phyloP scores from a whole-genome alignment of 1,139 yeast species.

The Saccharomycopsis hybrid region DNA sequence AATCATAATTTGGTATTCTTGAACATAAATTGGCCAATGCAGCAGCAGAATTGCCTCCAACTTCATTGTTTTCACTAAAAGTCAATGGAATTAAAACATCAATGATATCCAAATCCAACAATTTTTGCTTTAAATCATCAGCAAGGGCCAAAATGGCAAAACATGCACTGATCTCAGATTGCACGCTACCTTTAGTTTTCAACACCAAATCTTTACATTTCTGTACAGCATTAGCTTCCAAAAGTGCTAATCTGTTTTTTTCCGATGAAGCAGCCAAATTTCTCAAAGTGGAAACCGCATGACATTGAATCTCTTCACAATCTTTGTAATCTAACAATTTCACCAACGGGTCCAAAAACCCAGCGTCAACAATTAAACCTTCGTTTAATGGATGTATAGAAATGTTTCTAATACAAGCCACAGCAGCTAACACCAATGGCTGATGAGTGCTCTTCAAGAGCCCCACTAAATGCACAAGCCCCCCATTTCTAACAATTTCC shows the following conservation, averaged over 20 bases:
- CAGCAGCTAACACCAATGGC: constrained; percentile 91
- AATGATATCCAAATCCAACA: constrained; percentile 77
- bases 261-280: constrained; percentile 95
- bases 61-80: constrained; percentile 82
- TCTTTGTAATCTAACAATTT: constrained; percentile 76
- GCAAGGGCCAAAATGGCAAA: constrained; percentile 95
- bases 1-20: constrained; percentile 75
- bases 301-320: constrained; percentile 95
- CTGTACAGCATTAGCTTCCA: constrained; percentile 93
- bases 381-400: constrained; percentile 96
- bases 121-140: constrained; percentile 83
- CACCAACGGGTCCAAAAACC: constrained; percentile 86
- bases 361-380: constrained; percentile 91
- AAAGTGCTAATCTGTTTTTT: constrained; percentile 82
- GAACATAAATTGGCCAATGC: constrained; percentile 95
- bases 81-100: constrained; percentile 91
- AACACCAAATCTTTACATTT: constrained; percentile 86
- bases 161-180: constrained; percentile 94
- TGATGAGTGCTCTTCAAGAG: constrained; percentile 85
- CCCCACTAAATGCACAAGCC: constrained; percentile 85
- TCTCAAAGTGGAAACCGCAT: constrained; percentile 91
- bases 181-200: constrained; percentile 80
- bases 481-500: constrained; percentile 93
- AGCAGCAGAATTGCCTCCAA: constrained; percentile 97
- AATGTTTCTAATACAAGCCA: constrained; percentile 94